These are phyloP conservation scores for Calycina marina DNA, from an alignment of 2,329 filamentous ascomycete species.

Conservation along the genomic window DNA sequence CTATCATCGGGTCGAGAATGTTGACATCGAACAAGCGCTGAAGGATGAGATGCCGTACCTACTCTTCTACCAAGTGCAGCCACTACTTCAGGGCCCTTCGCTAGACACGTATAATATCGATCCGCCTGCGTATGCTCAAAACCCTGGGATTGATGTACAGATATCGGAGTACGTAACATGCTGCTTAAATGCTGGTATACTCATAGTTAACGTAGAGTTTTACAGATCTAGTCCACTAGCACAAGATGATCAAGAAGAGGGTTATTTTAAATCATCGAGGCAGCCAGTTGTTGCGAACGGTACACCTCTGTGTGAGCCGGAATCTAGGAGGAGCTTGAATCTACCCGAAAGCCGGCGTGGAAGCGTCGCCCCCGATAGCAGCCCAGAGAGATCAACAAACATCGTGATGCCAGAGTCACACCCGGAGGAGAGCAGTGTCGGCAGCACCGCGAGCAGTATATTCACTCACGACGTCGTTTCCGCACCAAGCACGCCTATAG, in stretches of 20 bases:
- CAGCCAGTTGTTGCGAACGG: constrained; percentile 28
- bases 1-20: constrained; percentile 52
- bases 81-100: constrained; percentile 48
- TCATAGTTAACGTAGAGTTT: background rate
- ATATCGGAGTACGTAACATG: constrained; percentile 4
- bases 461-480: constrained; percentile 24
- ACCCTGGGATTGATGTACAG: constrained; percentile 13
- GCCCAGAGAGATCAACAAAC: no score
- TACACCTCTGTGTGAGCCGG: constrained; percentile 40
- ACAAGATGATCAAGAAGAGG: constrained; percentile 12
- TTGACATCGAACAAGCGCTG: constrained; percentile 66
- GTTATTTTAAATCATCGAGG: constrained; percentile 32
- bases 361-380: constrained; percentile 36
- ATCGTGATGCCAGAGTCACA: no score
- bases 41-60: constrained; percentile 86
- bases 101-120: constrained; percentile 24
- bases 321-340: constrained; percentile 33
- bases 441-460: constrained; percentile 25
- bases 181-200: background rate
- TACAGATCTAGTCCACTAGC: background rate
- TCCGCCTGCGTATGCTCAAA: constrained; percentile 42
- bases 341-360: constrained; percentile 31
- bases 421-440: no score
- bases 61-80: constrained; percentile 87
- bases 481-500: constrained; percentile 30